Evolutionary conservation across 2,329 filamentous ascomycete species (phyloP), one percentile per base, ranked within the genome.

Genomic region (Colletotrichum endophyticum): DNA sequence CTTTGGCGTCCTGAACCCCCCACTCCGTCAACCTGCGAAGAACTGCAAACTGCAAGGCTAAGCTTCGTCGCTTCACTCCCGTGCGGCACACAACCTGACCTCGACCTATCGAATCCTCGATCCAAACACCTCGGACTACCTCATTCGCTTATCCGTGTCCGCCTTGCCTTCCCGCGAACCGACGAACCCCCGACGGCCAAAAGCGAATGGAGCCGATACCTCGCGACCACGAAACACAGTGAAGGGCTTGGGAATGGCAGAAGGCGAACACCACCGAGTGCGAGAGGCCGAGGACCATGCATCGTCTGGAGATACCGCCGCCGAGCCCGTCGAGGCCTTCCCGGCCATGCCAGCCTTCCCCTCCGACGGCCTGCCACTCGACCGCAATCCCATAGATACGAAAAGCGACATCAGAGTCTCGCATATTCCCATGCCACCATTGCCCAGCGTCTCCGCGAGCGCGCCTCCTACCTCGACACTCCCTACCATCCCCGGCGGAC

Each of bases 391-490:
- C 7, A 8, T 59, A 64, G 53, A 61, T 12, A 32, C 73, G 49
- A 73, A 76, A 28, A 64, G 19, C 64, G 70, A 76, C 22, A 73
- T 76, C 28, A 76, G 36, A 56, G 22, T 77, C 15, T 77, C 75
- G 39, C 74, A 74, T 22, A 74, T 76, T 70, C 66, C 72, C 63
- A 53, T 77, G 39, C 75, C 75, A 19, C 64, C 73, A 19, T 61
- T 72, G 19, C 66, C 74, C 19, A 74, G 32, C 19, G 66, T 73
- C 39, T 72, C 77, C 12, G 59, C 75, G 28, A 74, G 74, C 36
- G 73, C 76, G 13, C 76, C 77, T 28, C 76, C 76, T n/a, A 77
- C 76, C 32, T 70, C 77, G 28, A 66, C 76, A 13, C 70, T 78
- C 32, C 70, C 77, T 44, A 74, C 73, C 11, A 78, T 78, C 16